Conservation (phyloP, 495 filamentous ascomycete genomes). For the Cenococcum geophilum region DNA sequence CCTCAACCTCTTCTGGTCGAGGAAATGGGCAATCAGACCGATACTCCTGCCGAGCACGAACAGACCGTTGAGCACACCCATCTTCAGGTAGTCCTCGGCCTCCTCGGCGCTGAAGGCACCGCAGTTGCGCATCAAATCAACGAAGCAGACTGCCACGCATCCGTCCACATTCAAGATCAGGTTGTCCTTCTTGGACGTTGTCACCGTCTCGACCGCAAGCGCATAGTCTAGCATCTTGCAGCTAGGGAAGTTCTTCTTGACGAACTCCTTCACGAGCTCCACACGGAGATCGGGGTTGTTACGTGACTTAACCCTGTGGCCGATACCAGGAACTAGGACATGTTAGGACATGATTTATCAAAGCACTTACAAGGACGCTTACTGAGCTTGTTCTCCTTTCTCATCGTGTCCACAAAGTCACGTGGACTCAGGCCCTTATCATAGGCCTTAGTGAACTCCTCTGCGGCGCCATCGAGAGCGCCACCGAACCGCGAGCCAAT, state of each 20-base stretch:
- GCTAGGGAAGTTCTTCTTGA: conserved; percentile 92
- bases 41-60: conserved; percentile 96
- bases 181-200: conserved; percentile 99
- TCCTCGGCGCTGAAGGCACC: conserved; percentile 85
- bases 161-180: conserved; percentile 99
- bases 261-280: conserved; percentile 98
- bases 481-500: conserved; percentile 98
- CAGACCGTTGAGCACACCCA: conserved; percentile 98
- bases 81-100: conserved; percentile 77
- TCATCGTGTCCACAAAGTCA: conserved; percentile 98
- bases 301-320: conserved; percentile 97
- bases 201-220: conserved; percentile 94
- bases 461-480: conserved; percentile 93
- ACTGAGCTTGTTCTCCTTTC: conserved; percentile 99
- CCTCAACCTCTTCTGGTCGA: conserved; percentile 97
- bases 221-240: conserved; percentile 98
- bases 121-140: conserved; percentile 94
- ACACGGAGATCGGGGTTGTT: conserved; percentile 99
- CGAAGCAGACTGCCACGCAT: conserved; percentile 96
- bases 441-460: conserved; percentile 96
- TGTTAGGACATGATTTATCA: conserved; percentile 34
- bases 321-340: conserved; percentile 78
- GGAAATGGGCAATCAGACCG: conserved; percentile 98
- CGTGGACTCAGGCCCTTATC: conserved; percentile 97
- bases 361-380: conserved; percentile 35